Conservation (phyloP, 2,329 filamentous ascomycete genomes). For the Colletotrichum spaethianum region DNA sequence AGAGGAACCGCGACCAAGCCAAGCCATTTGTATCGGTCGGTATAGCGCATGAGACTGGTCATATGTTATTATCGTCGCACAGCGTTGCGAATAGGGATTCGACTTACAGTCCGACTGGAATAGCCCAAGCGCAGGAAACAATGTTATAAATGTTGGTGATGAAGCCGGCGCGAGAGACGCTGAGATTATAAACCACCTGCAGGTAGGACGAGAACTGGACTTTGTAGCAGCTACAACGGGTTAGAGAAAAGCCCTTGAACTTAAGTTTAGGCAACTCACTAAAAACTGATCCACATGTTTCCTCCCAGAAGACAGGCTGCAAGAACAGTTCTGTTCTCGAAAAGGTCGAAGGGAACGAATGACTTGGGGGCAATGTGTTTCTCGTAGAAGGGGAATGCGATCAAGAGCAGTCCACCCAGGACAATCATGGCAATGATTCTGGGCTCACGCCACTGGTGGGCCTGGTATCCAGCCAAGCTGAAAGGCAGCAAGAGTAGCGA, state of each 20-base stretch:
- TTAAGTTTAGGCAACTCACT: conserved; percentile 16
- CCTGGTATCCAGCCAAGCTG: conserved; percentile 61
- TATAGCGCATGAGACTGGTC: conserved; percentile 48
- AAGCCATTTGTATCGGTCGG: conserved; percentile 52
- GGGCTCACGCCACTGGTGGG: conserved; percentile 56
- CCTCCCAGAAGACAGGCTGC: conserved; percentile 45
- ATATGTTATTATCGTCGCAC: neutral
- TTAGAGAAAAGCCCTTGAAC: neutral
- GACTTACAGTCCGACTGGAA: conserved; percentile 53
- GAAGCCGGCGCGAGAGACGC: conserved; percentile 47
- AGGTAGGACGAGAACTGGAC: conserved; percentile 60
- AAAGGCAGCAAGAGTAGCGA: conserved; percentile 71
- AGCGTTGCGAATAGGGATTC: too few species aligned
- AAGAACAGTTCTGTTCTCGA: conserved; percentile 48
- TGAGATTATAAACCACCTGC: conserved; percentile 52
- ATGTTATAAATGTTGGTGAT: conserved; percentile 52
- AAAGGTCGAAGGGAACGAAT: conserved; percentile 60
- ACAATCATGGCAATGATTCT: conserved; percentile 60
- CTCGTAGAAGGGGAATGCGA: conserved; percentile 51
- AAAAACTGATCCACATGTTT: conserved; percentile 48
- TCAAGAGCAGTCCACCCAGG: conserved; percentile 33
- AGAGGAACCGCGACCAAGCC: conserved; percentile 50
- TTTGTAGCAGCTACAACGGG: conserved; percentile 47
- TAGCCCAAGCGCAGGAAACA: conserved; percentile 54
- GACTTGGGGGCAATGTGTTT: conserved; percentile 62